Evolutionary conservation across 345 rosid genomes (phyloP), one percentile per base, ranked within the genome.

Genomic region (Aurinia saxatilis): DNA sequence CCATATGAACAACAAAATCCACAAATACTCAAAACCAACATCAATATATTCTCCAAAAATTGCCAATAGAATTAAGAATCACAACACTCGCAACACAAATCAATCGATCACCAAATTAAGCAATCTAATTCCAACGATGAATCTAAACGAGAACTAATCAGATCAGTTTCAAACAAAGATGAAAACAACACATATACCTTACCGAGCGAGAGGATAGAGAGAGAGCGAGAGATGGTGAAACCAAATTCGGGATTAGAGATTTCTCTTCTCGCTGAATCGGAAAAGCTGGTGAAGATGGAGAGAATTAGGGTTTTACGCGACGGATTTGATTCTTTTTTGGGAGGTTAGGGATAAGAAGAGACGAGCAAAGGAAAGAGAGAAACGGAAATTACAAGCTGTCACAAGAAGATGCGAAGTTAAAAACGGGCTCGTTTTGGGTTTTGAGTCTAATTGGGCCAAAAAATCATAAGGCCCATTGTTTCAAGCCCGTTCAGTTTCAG

Each of bases 241-340:
- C 27, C 9, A 14, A 59, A 34, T 15, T 63, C 44, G 33, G 30
- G 18, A 39, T n/a, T 55, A 54, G 0, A 47, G 33, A 62, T 47
- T 13, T 21, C n/a, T 63, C 69, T 70, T 54, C 63, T 62, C 69
- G 45, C 64, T 18, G 13, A 58, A 62, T n/a, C n/a, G n/a, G n/a
- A n/a, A n/a, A n/a, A n/a, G n/a, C n/a, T n/a, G n/a, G n/a, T n/a
- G n/a, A n/a, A n/a, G 68, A 12, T 14, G 57, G 9, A n/a, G n/a
- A n/a, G n/a, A n/a, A n/a, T 13, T 63, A 70, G 64, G 74, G 64
- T 49, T 70, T 63, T 53, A 18, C 5, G 52, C 29, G 74, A 62
- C 31, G 19, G 53, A 51, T 27, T 27, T 2, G 5, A 27, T 27
- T 6, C 5, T 27, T 0, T 27, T 3, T 21, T 21, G 25, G 25